Evolutionary conservation across 306 rosid genomes (phyloP), one percentile per base, ranked within the genome.

Genomic region (Glycyrrhiza uralensis): DNA sequence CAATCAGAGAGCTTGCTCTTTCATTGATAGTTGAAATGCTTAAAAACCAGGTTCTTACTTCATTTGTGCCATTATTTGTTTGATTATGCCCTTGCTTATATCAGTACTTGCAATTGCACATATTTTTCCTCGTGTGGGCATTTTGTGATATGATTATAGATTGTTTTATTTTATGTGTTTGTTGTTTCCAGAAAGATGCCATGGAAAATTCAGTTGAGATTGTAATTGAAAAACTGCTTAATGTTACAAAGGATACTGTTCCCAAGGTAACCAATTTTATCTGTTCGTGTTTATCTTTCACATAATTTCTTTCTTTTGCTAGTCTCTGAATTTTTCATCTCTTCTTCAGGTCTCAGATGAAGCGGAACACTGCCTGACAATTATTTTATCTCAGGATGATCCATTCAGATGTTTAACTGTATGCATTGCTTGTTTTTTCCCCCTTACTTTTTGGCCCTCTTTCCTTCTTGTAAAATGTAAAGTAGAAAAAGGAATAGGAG

Each of bases 401-500:
- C 96, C 97, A 24, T 95, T 95, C 92, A 84, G 97, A 88, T 92
- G 99, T 81, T 83, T 95, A 81, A 92, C 92, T 70, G 99, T 95
- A 88, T 7, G 92, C 65, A 49, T 64, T 75, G 49, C 76, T 5
- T 47, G 47, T 22, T n/a, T 69, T 36, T 57, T 54, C 59, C n/a
- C n/a, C n/a, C n/a, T n/a, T 50, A 52, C 33, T 19, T 60, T 46
- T 38, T 61, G 58, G 23, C 15, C 45, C 22, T 52, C 60, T 29
- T 75, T 39, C 61, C 18, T 54, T 17, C 62, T 57, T 46, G 55
- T 71, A 23, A 49, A 64, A 28, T 70, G 30, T 62, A 58, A 6
- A n/a, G 42, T 4, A 26, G 44, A 61, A 39, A 26, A 13, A 28
- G 5, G 23, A 6, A 28, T 11, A 7, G 6, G 3, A 20, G 36